Percentiles rank a stretch among this genome's conserved stretches.
phyloP scores from a whole-genome alignment of 2,329 filamentous ascomycete genomes.

The Lasiodiplodia hormozganensis region DNA sequence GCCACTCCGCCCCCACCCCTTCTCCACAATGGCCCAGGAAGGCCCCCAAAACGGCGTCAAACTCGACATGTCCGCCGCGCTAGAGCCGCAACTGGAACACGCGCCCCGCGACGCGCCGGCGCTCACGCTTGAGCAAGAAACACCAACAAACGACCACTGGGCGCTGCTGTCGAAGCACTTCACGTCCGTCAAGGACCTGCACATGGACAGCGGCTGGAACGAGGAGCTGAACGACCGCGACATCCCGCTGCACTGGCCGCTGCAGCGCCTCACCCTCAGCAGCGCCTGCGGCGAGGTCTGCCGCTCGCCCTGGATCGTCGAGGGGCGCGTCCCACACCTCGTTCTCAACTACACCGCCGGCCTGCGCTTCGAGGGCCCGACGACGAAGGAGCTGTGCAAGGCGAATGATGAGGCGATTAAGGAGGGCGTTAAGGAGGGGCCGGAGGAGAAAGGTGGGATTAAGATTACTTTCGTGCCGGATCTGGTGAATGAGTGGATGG shows the following conservation, averaged over 20 bases:
- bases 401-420: neutral
- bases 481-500: neutral
- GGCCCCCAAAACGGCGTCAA: neutral
- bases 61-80: neutral
- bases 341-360: neutral
- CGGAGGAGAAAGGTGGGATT: neutral
- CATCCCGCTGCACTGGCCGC: slow-evolving; percentile 1
- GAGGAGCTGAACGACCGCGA: neutral
- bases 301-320: neutral
- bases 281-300: slow-evolving; percentile 1
- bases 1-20: neutral
- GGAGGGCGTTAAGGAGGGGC: neutral
- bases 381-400: neutral
- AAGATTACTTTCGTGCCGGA: neutral
- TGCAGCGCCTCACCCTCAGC: neutral
- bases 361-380: neutral
- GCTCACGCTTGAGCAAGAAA: neutral
- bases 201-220: slow-evolving; percentile 1
- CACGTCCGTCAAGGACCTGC: neutral
- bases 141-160: neutral
- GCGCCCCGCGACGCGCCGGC: neutral
- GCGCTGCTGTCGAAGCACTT: neutral
- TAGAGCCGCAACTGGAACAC: neutral
- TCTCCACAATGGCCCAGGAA: neutral
- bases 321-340: neutral